Conservation (phyloP, 23 red algal genomes). For the Gracilaria domingensis region DNA sequence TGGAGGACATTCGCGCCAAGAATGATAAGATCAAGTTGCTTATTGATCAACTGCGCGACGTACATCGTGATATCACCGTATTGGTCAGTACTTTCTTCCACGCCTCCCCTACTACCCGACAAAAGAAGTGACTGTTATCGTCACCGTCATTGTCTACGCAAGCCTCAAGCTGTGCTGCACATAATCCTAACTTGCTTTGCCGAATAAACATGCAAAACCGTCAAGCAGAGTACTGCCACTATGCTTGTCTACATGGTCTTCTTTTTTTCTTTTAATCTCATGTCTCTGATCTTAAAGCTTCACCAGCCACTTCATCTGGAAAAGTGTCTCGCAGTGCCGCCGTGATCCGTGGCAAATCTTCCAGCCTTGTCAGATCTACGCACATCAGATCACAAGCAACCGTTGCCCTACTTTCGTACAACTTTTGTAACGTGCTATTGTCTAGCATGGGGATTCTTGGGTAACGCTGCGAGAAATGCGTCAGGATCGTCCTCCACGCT, state of each 20-base stretch:
- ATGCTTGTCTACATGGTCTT: too few relatives aligned
- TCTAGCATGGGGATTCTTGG: conserved; percentile 76
- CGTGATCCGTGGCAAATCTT: conserved; percentile 59
- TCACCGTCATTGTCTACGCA: not conserved
- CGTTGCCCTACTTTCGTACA: conserved; percentile 44
- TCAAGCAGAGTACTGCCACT: too few relatives aligned
- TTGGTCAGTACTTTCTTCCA: conserved; percentile 22
- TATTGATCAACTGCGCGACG: conserved; percentile 49
- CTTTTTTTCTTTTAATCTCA: not conserved
- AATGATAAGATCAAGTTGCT: conserved; percentile 63
- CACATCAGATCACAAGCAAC: conserved; percentile 91
- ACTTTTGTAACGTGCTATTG: conserved; percentile 12
- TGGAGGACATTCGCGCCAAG: conserved; percentile 40
- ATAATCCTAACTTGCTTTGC: conserved; percentile 17
- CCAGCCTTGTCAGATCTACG: conserved; percentile 77
- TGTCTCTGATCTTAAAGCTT: not conserved
- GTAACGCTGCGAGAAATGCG: conserved; percentile 99
- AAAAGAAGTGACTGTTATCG: not conserved
- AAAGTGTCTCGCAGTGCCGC: conserved; percentile 45
- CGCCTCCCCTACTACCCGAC: not conserved
- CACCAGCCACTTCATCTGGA: conserved; percentile 35
- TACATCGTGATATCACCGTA: conserved; percentile 56
- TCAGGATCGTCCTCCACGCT: conserved; percentile 86
- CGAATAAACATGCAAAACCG: not conserved
- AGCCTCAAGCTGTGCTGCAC: not conserved